Evolutionary conservation across 768 basidiomycete genomes (phyloP), one percentile per base, ranked within the genome.

Genomic region (Gymnopilus dilepis): DNA sequence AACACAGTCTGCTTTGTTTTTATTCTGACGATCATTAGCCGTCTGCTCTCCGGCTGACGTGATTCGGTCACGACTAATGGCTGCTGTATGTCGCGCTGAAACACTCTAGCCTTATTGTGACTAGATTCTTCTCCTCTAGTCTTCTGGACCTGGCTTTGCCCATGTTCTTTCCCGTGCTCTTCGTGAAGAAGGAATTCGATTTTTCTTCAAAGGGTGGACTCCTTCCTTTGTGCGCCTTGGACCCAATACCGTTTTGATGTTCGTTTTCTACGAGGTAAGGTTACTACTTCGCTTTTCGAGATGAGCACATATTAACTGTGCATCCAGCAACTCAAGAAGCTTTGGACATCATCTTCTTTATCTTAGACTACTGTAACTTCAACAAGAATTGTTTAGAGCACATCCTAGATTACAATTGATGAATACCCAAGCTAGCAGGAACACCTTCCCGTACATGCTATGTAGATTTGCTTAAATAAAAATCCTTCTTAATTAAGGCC

Each of bases 151-250:
- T 5, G 73, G 79, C 2, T 78, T 76, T 17, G 42, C 84, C 21
- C 78, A 83, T 56, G 80, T 92, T 28, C 72, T 92, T 12, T 76
- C 74, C 28, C 78, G 73, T 42, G 91, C 91, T 4, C 74, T 92
- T 34, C 83, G 82, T 40, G 80, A 88, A 67, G 93, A 95, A 78
- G 93, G 93, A 0, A 81, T 86, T 9, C 78, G 80, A 61, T 94
- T 94, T 72, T 77, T 94, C 56, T 91, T 95, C 75, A 94, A 91
- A 72, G 93, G 93, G 33, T 95, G 93, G 93, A 91, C 91, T 17
- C 93, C 93, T 2, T 90, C 93, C 7, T 95, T 93, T 75, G 85
- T 90, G 66, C 87, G 93, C 50, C 76, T 95, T 42, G 92, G 89
- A 28, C 92, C 92, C 1, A 93, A 94, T 71, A 94, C 93, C 1